phyloP scores from a whole-genome alignment of 441 rosid genomes.

The Bruguiera hainesii region DNA sequence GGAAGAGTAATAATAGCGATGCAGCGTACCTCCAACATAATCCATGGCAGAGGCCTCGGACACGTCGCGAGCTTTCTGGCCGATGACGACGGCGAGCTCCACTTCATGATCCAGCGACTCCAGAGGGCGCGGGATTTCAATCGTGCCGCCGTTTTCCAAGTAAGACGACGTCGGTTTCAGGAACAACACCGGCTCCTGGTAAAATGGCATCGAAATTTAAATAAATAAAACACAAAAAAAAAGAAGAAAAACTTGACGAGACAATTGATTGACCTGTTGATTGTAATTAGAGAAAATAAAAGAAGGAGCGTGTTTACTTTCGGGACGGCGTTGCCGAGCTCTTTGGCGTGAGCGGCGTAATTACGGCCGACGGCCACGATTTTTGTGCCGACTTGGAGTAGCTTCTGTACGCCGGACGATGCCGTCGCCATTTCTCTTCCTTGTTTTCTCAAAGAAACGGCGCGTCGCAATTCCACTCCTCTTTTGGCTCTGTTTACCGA shows the following conservation, averaged over 20 bases:
- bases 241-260: neutral
- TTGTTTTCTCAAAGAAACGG: neutral
- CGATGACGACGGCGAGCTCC: constrained; percentile 87
- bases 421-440: constrained; percentile 9
- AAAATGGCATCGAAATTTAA: neutral
- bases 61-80: constrained; percentile 76
- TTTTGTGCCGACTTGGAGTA: constrained; percentile 69
- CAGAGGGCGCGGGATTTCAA: constrained; percentile 72
- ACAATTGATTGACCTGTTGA: neutral
- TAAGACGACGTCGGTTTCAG: constrained; percentile 94
- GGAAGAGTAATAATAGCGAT: neutral
- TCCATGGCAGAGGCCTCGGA: constrained; percentile 73
- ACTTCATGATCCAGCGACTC: constrained; percentile 85
- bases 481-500: neutral
- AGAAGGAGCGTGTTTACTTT: constrained; percentile 37
- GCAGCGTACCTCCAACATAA: constrained; percentile 56
- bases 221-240: no score
- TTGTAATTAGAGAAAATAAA: neutral
- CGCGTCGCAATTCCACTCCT: neutral
- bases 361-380: constrained; percentile 95
- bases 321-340: constrained; percentile 96
- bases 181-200: constrained; percentile 84
- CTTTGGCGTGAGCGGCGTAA: constrained; percentile 97
- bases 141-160: constrained; percentile 79
- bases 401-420: constrained; percentile 42